Percentiles rank a stretch among this genome's conserved stretches.
These are phyloP conservation scores for Phytophthora rubi DNA, from an alignment of 352 stramenopile genomes.

Conservation along the genomic window DNA sequence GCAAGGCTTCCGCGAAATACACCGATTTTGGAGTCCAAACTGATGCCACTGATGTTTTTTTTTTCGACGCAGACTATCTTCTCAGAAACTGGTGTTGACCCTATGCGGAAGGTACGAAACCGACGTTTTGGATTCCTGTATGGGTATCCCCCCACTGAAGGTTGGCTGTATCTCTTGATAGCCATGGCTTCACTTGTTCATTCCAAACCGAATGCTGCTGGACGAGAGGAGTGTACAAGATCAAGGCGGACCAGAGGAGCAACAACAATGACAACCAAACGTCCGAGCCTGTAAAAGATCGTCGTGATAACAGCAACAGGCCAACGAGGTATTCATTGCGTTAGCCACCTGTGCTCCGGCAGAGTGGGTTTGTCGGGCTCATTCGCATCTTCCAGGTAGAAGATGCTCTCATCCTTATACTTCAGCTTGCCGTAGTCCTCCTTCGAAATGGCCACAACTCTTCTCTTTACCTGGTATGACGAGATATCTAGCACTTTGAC, in stretches of 20 bases:
- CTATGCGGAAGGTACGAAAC: constrained; percentile 53
- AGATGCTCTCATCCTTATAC: constrained; percentile 83
- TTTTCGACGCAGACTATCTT: constrained; percentile 53
- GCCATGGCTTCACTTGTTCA: constrained; percentile 83
- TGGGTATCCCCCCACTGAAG: not conserved
- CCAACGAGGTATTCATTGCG: constrained; percentile 17
- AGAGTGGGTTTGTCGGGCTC: constrained; percentile 12
- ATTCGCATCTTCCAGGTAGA: constrained; percentile 59
- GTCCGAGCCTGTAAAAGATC: not conserved
- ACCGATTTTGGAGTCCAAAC: not conserved
- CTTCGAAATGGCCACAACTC: constrained; percentile 75
- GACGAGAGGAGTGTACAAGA: constrained; percentile 39
- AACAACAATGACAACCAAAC: not conserved
- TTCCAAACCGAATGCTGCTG: constrained; percentile 67
- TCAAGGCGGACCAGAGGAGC: constrained; percentile 20
- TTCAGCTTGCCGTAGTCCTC: constrained; percentile 58
- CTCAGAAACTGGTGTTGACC: constrained; percentile 64
- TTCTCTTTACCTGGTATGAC: constrained; percentile 66
- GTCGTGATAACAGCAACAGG: constrained; percentile 9
- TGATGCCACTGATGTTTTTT: not conserved
- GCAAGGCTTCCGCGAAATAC: not conserved
- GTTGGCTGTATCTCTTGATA: constrained; percentile 15
- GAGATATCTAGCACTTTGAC: constrained; percentile 57
- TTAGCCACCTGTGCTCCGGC: constrained; percentile 29
- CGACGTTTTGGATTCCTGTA: not conserved